Evolutionary conservation across 345 rosid species (phyloP).

Genomic region (Eucalyptus cloeziana): DNA sequence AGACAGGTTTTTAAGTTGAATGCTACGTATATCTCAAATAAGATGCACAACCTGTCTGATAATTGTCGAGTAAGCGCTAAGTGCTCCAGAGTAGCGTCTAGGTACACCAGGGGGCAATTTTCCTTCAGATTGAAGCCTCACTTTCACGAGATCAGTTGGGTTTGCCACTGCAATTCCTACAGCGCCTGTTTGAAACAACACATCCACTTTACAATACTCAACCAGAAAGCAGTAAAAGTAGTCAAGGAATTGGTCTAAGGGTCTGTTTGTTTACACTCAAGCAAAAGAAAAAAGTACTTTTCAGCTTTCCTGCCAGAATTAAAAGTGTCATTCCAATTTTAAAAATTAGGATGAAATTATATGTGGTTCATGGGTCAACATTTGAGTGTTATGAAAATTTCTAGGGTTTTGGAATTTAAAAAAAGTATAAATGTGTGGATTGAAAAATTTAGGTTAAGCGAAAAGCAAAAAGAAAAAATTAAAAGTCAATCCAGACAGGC

Average conservation of each 20-base stretch:
- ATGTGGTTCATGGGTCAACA: background rate
- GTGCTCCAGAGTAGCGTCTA: constrained; percentile 85
- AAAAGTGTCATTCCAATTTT: background rate
- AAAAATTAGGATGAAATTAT: background rate
- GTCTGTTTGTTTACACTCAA: background rate
- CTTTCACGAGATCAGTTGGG: constrained; percentile 99
- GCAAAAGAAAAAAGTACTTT: background rate
- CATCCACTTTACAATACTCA: background rate
- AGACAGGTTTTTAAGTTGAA: background rate
- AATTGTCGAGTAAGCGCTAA: constrained; percentile 93
- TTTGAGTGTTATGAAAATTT: background rate
- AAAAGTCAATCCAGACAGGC: background rate
- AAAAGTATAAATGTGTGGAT: background rate
- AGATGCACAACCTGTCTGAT: constrained; percentile 61
- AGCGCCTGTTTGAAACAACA: constrained; percentile 54
- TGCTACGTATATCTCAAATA: background rate
- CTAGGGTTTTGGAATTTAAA: background rate
- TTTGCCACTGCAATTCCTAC: constrained; percentile 76
- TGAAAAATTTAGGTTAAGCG: background rate
- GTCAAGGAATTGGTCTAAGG: background rate
- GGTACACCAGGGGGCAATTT: constrained; percentile 90
- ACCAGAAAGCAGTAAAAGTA: background rate
- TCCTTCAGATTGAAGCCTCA: constrained; percentile 98
- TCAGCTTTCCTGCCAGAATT: background rate
- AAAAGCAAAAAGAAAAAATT: background rate